Conservation (phyloP, 805 yeast genomes). For the Lipomyces chichibuensis region DNA sequence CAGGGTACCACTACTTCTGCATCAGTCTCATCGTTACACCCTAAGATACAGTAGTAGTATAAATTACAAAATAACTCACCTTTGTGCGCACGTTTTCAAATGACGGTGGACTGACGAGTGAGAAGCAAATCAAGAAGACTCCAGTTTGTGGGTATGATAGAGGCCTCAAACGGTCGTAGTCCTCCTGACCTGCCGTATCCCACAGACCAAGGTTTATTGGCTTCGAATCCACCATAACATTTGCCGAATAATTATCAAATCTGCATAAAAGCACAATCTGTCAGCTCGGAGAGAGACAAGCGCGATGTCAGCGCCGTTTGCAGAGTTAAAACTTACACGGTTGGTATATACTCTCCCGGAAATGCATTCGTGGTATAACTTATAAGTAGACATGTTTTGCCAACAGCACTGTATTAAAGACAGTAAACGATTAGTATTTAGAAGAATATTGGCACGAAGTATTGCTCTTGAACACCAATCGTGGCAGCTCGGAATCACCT, state of each 20-base stretch:
- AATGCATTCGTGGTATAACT: conserved; percentile 90
- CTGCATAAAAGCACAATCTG: conserved; percentile 29
- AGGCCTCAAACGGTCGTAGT: conserved; percentile 87
- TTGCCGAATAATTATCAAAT: conserved; percentile 87
- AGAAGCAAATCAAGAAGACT: conserved; percentile 82
- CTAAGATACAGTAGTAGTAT: background rate
- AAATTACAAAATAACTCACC: conserved; percentile 15
- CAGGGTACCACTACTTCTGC: conserved; percentile 69
- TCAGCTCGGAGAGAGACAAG: background rate
- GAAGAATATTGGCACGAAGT: background rate
- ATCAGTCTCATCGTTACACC: background rate
- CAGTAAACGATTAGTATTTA: conserved; percentile 4
- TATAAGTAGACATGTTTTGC: conserved; percentile 85
- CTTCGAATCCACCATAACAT: conserved; percentile 78
- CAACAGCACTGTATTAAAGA: conserved; percentile 66
- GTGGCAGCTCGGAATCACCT: background rate
- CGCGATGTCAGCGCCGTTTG: background rate
- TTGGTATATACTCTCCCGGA: conserved; percentile 91
- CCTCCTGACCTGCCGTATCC: conserved; percentile 97
- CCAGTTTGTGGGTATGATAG: conserved; percentile 91
- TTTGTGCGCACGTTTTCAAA: conserved; percentile 79
- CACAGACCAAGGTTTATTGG: conserved; percentile 84
- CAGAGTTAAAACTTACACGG: conserved; percentile 52
- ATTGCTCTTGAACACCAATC: background rate
- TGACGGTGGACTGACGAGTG: conserved; percentile 78